Base-by-base conservation (phyloP, 306 rosid species). In the Inga oerstediana region DNA sequence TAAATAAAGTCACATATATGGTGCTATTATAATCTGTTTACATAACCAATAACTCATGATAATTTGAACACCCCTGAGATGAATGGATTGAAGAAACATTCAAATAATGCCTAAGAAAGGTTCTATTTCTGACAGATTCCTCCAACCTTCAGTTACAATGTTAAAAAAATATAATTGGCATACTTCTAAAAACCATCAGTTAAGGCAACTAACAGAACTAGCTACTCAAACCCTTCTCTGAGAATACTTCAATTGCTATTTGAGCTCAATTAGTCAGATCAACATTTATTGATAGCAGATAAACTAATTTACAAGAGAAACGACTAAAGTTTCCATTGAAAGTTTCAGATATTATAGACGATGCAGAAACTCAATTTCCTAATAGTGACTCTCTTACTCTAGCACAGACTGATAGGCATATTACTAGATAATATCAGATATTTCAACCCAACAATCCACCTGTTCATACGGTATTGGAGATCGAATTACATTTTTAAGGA, bases 281-380 rank as follows among this genome's bases (percentile, higher is more conserved):
- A 76, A 65, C 51, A 52, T 45, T 27, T 73, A 69, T 62, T 39
- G 13, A 81, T 71, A 76, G 75, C 27, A 64, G 69, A 74, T 27
- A 75, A 76, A 76, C 83, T 68, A 65, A 69, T 65, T 80, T 75
- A 37, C 78, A 77, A 72, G 46, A 76, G 64, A 77, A 74, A 83
- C 35, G 78, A 45, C 43, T 27, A 9, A 74, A 74, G 30, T 61
- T 79, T 76, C 52, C 74, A 74, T 22, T 56, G 24, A 49, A 44
- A 75, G 43, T 27, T 78, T 73, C 43, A 54, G 65, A 74, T 74
- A 61, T 58, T 43, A 51, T 34, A 78, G 37, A 78, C 15, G 19
- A 84, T 10, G 49, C 39, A 17, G 32, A 62, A 80, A 66, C 72
- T 54, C 45, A 20, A 41, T 48, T 77, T 72, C 66, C 14, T 45